phyloP scores from a whole-genome alignment of 495 filamentous ascomycete species.

The Aspergillus nanangensis region DNA sequence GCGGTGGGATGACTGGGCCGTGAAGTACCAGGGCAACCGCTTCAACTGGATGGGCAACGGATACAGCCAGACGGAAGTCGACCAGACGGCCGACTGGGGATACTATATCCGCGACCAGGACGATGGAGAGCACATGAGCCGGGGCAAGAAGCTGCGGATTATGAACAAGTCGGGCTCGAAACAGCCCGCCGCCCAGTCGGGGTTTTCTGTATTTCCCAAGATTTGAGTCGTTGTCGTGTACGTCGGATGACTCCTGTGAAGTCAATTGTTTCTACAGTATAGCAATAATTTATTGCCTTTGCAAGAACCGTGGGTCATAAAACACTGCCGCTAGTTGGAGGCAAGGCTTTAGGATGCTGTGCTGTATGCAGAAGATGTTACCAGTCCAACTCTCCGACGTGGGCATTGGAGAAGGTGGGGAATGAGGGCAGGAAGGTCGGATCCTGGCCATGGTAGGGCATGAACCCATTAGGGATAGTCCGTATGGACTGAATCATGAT shows the following conservation, averaged over 20 bases:
- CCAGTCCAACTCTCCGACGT: constrained; percentile 22
- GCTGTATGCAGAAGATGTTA: constrained; percentile 32
- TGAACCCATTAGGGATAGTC: neutral
- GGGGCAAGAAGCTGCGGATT: neutral
- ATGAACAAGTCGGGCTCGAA: neutral
- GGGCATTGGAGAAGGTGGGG: neutral
- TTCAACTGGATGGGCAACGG: constrained; percentile 48
- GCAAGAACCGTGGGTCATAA: constrained; percentile 33
- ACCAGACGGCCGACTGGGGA: constrained; percentile 28
- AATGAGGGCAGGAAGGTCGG: neutral
- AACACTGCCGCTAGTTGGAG: too few relatives aligned
- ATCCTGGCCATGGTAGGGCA: neutral
- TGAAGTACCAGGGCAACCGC: constrained; percentile 39
- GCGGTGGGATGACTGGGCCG: constrained; percentile 42
- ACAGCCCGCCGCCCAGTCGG: neutral
- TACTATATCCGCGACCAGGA: constrained; percentile 37
- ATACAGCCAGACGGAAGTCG: constrained; percentile 15
- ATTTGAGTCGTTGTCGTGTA: too few relatives aligned
- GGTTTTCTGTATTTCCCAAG: neutral
- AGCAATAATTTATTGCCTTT: too few relatives aligned
- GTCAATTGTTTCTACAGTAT: too few relatives aligned
- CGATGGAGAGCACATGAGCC: constrained; percentile 13
- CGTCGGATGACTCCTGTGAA: too few relatives aligned
- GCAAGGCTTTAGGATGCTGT: too few relatives aligned
- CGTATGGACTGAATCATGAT: too few relatives aligned